Evolutionary conservation across 164 flowering plant genomes (phyloP), one percentile per base, ranked within the genome.

Genomic region (Nymphaea colorata): DNA sequence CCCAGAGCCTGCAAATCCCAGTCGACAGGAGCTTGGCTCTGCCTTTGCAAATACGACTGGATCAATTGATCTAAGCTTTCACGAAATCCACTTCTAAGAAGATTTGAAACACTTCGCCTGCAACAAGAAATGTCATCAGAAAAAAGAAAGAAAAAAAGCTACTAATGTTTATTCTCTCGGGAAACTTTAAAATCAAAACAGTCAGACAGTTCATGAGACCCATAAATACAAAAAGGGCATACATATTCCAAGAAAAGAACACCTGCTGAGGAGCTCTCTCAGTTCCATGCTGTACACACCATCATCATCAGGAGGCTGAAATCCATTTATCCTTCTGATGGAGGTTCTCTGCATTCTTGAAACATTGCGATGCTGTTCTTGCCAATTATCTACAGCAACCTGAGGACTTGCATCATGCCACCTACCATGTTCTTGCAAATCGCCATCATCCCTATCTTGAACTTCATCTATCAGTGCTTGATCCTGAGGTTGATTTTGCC

Each of bases 281-380:
- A 95, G 98, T 79, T 95, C 99, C 96, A 95, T 95, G 71, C 96
- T 92, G 68, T 95, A 92, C 68, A 92, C 98, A 75, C 85, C 90
- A 71, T 95, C 98, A 80, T 95, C 97, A 71, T 92, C 98, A 36
- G 96, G 97, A 4, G 93, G 98, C 59, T 88, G 94, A 73, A 92
- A 90, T 74, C 96, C 81, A 70, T 74, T 84, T 62, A 74, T 66
- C 70, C 96, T 86, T 79, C 96, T 82, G 17, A 76, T 43, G 42
- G 94, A 76, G 81, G 68, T 62, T 82, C 60, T 43, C 86, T 83
- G 7, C 85, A 66, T 74, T 77, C 97, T 86, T 65, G 85, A 78
- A 64, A 83, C 84, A 78, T 77, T 85, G 64, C 91, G 77, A 70
- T 86, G 84, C 70, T 82, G 85, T 72, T 80, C 91, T 42, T 89